phyloP scores from a whole-genome alignment of 768 basidiomycete species.

The Boletus tomentosulus region DNA sequence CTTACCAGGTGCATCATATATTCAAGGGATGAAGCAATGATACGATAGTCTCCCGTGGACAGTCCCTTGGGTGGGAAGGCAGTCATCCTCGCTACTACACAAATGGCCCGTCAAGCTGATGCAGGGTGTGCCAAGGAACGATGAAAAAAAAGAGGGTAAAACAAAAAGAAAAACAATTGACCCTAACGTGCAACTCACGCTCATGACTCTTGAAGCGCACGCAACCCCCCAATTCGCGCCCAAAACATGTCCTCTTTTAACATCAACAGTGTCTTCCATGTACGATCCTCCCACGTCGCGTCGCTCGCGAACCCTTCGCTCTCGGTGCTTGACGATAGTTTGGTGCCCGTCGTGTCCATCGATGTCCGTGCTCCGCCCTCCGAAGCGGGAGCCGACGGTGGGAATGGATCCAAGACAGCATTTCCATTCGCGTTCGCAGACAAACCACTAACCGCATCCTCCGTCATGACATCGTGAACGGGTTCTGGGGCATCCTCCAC shows the following conservation, averaged over 20 bases:
- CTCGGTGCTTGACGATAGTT: slow-evolving; percentile 22
- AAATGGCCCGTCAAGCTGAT: too few relatives aligned
- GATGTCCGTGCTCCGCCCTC: slow-evolving; percentile 13
- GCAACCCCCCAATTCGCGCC: slow-evolving; percentile 65
- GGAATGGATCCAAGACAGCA: neutral
- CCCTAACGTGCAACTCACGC: neutral
- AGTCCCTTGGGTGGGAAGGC: too few relatives aligned
- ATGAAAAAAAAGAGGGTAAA: too few relatives aligned
- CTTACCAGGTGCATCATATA: too few relatives aligned
- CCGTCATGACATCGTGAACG: neutral
- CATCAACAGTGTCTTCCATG: slow-evolving; percentile 74
- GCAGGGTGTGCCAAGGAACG: too few relatives aligned
- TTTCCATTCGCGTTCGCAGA: neutral
- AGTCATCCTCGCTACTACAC: too few relatives aligned
- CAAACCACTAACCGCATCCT: neutral
- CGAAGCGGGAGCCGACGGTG: neutral
- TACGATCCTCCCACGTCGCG: slow-evolving; percentile 79
- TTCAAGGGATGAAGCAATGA: too few relatives aligned
- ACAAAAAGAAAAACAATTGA: neutral
- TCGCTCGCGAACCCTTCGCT: slow-evolving; percentile 54
- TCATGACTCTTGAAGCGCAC: slow-evolving; percentile 6
- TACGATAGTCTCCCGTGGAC: too few relatives aligned
- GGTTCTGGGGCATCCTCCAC: neutral
- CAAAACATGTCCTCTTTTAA: slow-evolving; percentile 84
- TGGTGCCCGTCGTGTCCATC: slow-evolving; percentile 22